Conservation (phyloP, 2,329 filamentous ascomycete species). For the Sphaerostilbella broomeana region DNA sequence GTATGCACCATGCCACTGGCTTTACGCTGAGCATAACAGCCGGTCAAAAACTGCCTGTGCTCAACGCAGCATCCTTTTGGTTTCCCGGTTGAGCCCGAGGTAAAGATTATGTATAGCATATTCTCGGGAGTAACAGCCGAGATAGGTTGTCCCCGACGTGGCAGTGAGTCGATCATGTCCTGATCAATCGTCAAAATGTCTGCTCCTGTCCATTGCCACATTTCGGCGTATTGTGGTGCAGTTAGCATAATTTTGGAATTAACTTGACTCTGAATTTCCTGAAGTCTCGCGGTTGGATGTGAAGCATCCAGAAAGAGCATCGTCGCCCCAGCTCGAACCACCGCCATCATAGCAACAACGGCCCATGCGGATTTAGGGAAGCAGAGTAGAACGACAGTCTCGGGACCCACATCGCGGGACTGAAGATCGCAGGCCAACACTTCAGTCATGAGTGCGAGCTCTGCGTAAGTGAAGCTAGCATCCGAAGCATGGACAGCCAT, state of each 20-base stretch:
- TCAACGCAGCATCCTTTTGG: constrained; percentile 41
- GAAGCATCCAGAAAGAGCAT: constrained; percentile 17
- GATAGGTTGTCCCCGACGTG: too few relatives aligned
- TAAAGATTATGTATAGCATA: constrained; percentile 46
- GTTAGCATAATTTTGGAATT: too few relatives aligned
- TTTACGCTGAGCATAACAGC: not conserved
- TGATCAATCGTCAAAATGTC: too few relatives aligned
- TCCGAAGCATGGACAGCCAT: constrained; percentile 2
- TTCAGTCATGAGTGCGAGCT: constrained; percentile 29
- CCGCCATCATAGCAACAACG: constrained; percentile 7
- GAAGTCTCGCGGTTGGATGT: constrained; percentile 6
- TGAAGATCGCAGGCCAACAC: constrained; percentile 1
- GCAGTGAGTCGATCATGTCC: not conserved
- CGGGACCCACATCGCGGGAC: constrained; percentile 7
- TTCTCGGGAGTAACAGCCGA: too few relatives aligned
- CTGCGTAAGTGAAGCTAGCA: constrained; percentile 1
- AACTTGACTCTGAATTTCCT: not conserved
- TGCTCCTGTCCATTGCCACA: too few relatives aligned
- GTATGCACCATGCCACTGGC: too few relatives aligned
- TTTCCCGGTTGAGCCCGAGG: constrained; percentile 43
- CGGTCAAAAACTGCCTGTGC: not conserved
- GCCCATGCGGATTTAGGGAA: constrained; percentile 32
- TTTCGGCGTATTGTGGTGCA: too few relatives aligned
- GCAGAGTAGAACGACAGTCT: constrained; percentile 23
- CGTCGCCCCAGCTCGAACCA: constrained; percentile 8